phyloP scores from a whole-genome alignment of 163 green algal genomes.

The Scenedesmus sp. region DNA sequence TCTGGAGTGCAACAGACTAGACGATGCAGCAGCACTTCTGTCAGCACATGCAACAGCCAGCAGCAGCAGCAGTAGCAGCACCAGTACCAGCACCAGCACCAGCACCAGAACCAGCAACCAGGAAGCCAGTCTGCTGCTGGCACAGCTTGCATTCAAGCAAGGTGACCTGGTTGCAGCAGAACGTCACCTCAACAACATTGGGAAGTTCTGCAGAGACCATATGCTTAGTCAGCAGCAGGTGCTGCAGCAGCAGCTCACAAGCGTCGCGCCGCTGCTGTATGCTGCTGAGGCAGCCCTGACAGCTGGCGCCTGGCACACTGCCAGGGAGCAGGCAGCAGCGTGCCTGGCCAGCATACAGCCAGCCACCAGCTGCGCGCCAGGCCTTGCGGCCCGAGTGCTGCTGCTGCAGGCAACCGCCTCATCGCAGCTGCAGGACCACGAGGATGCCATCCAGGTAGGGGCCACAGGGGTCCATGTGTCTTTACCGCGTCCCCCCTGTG shows the following conservation, averaged over 20 bases:
- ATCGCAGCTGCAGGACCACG: background rate
- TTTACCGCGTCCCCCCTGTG: no score
- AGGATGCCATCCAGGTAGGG: background rate
- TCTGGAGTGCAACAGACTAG: background rate
- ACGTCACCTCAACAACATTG: background rate
- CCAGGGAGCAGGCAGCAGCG: background rate
- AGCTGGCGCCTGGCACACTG: background rate
- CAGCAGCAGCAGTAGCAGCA: background rate
- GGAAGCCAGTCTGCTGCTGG: background rate
- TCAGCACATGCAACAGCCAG: background rate
- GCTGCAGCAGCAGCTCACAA: background rate
- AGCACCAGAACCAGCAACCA: background rate
- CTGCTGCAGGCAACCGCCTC: conserved; percentile 20
- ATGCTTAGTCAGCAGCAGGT: background rate
- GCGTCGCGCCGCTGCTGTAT: background rate
- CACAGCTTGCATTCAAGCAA: background rate
- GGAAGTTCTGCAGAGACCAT: background rate
- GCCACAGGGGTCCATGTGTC: no score
- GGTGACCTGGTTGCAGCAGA: background rate
- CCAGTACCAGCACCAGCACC: background rate
- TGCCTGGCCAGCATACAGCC: background rate
- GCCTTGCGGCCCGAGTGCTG: conserved; percentile 1
- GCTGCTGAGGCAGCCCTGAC: background rate
- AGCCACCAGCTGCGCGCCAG: background rate
- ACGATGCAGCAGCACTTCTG: conserved; percentile 1